Conservation (phyloP, 2,329 filamentous ascomycete species). For the Neopestalotiopsis rosae region DNA sequence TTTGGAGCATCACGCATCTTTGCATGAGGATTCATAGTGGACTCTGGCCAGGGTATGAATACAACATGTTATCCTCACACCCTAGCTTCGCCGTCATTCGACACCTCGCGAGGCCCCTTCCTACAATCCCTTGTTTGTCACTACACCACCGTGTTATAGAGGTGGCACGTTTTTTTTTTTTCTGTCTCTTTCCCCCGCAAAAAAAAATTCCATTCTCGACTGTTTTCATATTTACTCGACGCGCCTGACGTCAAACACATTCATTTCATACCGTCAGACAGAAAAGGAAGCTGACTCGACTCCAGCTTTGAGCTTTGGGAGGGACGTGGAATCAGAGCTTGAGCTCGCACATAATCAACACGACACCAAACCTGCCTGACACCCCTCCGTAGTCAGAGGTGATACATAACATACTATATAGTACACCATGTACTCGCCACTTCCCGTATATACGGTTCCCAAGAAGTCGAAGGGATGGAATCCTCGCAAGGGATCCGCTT, state of each 20-base stretch:
- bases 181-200: conserved; percentile 29
- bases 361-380: conserved; percentile 22
- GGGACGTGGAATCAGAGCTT: conserved; percentile 26
- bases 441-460: conserved; percentile 27
- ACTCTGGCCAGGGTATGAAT: conserved; percentile 28
- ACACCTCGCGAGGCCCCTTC: conserved; percentile 33
- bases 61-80: conserved; percentile 33
- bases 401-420: conserved; percentile 8
- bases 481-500: conserved; percentile 25
- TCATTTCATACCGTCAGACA: neutral
- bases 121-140: conserved; percentile 29
- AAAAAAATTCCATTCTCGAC: conserved; percentile 28
- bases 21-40: conserved; percentile 35
- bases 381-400: conserved; percentile 19
- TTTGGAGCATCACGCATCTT: conserved; percentile 28
- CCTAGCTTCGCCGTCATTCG: conserved; percentile 28
- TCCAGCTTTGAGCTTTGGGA: conserved; percentile 20
- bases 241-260: conserved; percentile 24
- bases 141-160: conserved; percentile 23
- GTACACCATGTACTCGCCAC: conserved; percentile 33
- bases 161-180: conserved; percentile 23
- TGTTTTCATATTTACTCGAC: conserved; percentile 25
- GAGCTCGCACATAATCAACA: conserved; percentile 24
- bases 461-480: conserved; percentile 30
- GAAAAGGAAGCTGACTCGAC: neutral